Evolutionary conservation across 805 yeast species (phyloP), one percentile per base, ranked within the genome.

Genomic region (Nakazawaea wickerhamii): DNA sequence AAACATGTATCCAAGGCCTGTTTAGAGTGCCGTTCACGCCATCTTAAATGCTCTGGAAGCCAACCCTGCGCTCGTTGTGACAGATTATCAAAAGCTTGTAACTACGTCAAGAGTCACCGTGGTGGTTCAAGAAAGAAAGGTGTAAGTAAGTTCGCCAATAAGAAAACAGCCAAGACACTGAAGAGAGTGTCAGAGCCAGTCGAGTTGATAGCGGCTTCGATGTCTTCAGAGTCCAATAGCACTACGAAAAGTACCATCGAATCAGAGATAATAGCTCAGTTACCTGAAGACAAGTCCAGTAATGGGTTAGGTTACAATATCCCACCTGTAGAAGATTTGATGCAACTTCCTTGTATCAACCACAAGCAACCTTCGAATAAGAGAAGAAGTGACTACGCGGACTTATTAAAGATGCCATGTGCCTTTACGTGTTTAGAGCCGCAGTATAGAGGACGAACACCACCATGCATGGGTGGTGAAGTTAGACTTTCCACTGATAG

Each of bases 61-160:
- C 59, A 61, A 8, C 79, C 80, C 1, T 74, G 80, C 53, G 54
- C 59, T 6, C 55, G 75, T 38, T 74, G 80, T 47, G 46, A 41
- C 3, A 59, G 59, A 41, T 37, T 53, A 4, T 50, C 55, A 14
- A 61, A 60, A 44, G 63, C 55, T 0, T 74, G 80, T 44, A 64
- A 63, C 1, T 74, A 71, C 48, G 79, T 74, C 4, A 71, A 70
- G 50, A 70, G 77, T 46, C 67, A 72, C 32, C 55, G 80, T 47
- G 80, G 80, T 30, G 80, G 80, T 1, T 68, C 77, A 5, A 55
- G 80, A 35, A 70, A 62, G 48, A 74, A 68, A 49, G 79, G 79
- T 13, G 67, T 68, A 18, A 65, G 60, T 47, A 61, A 52, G 37
- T 36, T 38, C 4, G 49, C 44, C 25, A 22, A 11, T 21, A 38